Evolutionary conservation across 192 early-diverging fungal species (phyloP), one percentile per base, ranked within the genome.

Genomic region (Pilobolus umbonatus): DNA sequence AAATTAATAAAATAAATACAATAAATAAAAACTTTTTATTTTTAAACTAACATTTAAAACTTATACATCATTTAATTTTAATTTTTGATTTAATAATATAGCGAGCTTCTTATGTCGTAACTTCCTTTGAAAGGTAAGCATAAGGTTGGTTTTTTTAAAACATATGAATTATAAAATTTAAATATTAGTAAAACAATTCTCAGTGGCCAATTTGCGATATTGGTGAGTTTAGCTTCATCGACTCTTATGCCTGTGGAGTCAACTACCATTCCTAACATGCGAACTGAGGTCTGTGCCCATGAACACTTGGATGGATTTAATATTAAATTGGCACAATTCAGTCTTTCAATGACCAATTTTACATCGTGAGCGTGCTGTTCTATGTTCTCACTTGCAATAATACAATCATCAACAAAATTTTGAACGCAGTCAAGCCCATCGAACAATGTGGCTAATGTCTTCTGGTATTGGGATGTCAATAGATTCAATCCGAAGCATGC

Each of bases 301-400:
- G n/a, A 19, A 11, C 31, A 54, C 12, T 54, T 54, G n/a, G 17
- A n/a, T 38, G 31, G 32, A 54, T 54, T 54, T 38, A 54, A 21
- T 12, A 54, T 54, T 0, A 54, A 24, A 5, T 54, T 54, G 1
- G 19, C 17, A 24, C 11, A 36, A 3, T 5, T 54, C 24, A 54
- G 8, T 2, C 8, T 54, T 12, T 54, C 32, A 36, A 54, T 39
- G 3, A 35, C 52, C 38, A 17, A 22, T 3, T 35, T 36, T 3
- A 54, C 52, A 39, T 35, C 19, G 2, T 54, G 0, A 12, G 31
- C 7, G 24, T 54, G 52, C 25, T 54, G 30, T 34, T 36, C 30
- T 4, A 19, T n/a, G 3, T 14, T 54, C 8, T 8, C 11, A 28
- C 46, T 48, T 7, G 52, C 17, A 36, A 54, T 8, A 2, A 54